phyloP scores from a whole-genome alignment of 768 basidiomycete genomes.

The Phylloporus sp. region DNA sequence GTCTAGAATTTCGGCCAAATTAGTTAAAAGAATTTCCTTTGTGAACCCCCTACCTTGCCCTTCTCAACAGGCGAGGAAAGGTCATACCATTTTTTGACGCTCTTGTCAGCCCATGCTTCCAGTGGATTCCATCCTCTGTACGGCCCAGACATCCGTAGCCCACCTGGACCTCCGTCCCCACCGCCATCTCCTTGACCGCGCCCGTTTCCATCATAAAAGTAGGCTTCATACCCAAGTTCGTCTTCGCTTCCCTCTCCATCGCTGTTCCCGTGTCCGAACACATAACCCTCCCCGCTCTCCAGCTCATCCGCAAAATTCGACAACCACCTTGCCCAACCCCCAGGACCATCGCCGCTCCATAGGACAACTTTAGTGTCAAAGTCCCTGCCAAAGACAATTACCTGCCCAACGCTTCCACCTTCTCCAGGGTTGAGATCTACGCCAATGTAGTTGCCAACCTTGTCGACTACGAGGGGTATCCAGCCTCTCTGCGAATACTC shows the following conservation, averaged over 20 bases:
- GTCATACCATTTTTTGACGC: conserved; percentile 80
- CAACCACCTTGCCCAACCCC: conserved; percentile 95
- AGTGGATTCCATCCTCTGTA: conserved; percentile 91
- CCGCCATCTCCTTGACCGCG: conserved; percentile 77
- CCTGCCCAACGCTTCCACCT: conserved; percentile 78
- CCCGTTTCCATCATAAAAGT: conserved; percentile 79
- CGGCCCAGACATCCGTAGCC: conserved; percentile 74
- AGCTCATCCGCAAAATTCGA: conserved; percentile 88
- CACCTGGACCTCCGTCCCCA: conserved; percentile 66
- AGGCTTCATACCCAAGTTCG: conserved; percentile 79
- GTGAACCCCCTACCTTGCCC: conserved; percentile 39
- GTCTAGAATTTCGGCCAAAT: conserved; percentile 28
- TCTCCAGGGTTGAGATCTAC: conserved; percentile 88
- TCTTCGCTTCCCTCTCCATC: conserved; percentile 80
- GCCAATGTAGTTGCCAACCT: conserved; percentile 94
- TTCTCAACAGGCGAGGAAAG: conserved; percentile 38
- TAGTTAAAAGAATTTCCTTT: conserved; percentile 10
- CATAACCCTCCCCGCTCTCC: conserved; percentile 86
- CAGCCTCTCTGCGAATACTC: conserved; percentile 94
- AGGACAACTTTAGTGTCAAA: conserved; percentile 98
- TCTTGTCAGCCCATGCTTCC: conserved; percentile 91
- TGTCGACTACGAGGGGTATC: conserved; percentile 93
- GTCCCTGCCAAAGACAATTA: conserved; percentile 97
- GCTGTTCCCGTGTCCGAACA: conserved; percentile 54
- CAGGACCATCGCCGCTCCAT: conserved; percentile 85